These are phyloP conservation scores for Hyphopichia burtonii DNA, from an alignment of 1,139 yeast species.

Conservation along the genomic window DNA sequence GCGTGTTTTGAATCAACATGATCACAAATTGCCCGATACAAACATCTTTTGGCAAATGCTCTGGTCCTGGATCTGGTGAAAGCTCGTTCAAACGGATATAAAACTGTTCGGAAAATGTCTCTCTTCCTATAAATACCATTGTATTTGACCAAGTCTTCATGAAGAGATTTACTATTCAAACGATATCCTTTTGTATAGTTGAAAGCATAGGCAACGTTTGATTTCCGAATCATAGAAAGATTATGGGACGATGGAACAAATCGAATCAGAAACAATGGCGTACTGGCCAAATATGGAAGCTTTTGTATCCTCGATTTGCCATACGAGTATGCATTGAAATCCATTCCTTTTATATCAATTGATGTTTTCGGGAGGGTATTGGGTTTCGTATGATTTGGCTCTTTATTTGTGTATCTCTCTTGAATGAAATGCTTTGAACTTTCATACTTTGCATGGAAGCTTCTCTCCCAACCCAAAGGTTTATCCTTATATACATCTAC, in stretches of 20 bases:
- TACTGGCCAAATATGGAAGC: slow-evolving; percentile 21
- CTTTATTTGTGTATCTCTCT: background rate
- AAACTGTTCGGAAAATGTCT: slow-evolving; percentile 23
- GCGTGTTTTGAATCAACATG: slow-evolving; percentile 12
- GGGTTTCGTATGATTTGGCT: background rate
- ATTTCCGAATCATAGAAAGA: slow-evolving; percentile 30
- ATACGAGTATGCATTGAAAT: slow-evolving; percentile 18
- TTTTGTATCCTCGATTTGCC: slow-evolving; percentile 7
- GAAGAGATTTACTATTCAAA: slow-evolving; percentile 27
- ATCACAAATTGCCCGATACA: slow-evolving; percentile 20
- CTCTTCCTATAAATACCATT: slow-evolving; percentile 25
- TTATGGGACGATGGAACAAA: slow-evolving; percentile 24
- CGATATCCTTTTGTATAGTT: slow-evolving; percentile 25
- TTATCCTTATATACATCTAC: background rate
- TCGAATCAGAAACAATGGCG: slow-evolving; percentile 19
- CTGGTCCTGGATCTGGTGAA: slow-evolving; percentile 29
- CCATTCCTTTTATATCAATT: slow-evolving; percentile 42
- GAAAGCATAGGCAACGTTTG: slow-evolving; percentile 39
- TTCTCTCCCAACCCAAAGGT: too few relatives aligned
- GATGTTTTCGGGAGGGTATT: slow-evolving; percentile 23
- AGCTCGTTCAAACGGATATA: slow-evolving; percentile 35
- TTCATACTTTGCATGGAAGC: background rate
- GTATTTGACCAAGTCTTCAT: slow-evolving; percentile 20
- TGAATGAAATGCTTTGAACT: background rate
- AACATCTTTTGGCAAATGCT: slow-evolving; percentile 22